phyloP scores from a whole-genome alignment of 352 stramenopile species.

The Globisporangium spinosum region DNA sequence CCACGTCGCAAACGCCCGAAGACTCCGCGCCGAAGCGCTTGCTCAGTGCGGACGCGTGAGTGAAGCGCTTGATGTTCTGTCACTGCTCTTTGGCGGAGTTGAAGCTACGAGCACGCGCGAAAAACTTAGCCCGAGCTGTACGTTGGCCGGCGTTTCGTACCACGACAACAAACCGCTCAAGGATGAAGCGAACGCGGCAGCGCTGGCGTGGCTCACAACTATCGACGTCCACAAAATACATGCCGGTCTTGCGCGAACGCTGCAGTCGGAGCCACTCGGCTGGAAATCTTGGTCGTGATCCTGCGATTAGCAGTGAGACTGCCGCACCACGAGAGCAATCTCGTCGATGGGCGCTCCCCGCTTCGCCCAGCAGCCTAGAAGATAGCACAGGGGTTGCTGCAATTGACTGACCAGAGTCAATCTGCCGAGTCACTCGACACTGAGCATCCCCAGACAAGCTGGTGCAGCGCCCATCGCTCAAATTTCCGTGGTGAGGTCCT shows the following conservation, averaged over 20 bases:
- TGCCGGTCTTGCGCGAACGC: neutral
- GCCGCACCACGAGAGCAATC: constrained; percentile 27
- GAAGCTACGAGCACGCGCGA: neutral
- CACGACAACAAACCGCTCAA: constrained; percentile 38
- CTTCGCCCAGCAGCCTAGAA: constrained; percentile 26
- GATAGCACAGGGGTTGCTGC: constrained; percentile 27
- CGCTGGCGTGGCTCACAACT: constrained; percentile 32
- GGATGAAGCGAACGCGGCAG: constrained; percentile 29
- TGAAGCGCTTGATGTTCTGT: constrained; percentile 42
- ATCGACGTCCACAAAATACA: constrained; percentile 26
- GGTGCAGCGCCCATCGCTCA: neutral
- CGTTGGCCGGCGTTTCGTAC: constrained; percentile 23
- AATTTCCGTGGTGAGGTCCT: constrained; percentile 30
- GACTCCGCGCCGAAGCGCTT: constrained; percentile 48
- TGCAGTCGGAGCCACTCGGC: constrained; percentile 13
- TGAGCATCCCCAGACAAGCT: neutral
- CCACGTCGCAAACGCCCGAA: constrained; percentile 49
- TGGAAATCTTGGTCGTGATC: constrained; percentile 30
- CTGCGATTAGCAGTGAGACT: constrained; percentile 31
- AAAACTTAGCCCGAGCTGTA: neutral
- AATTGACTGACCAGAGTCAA: constrained; percentile 10
- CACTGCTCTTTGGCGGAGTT: constrained; percentile 26
- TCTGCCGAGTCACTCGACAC: neutral
- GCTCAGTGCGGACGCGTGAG: constrained; percentile 46
- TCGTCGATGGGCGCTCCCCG: constrained; percentile 23